A percentile compares a stretch with the other conserved stretches of the same genome.
These are phyloP conservation scores for Schizophyllum commune DNA, from an alignment of 1,284 basidiomycete genomes.

Conservation along the genomic window DNA sequence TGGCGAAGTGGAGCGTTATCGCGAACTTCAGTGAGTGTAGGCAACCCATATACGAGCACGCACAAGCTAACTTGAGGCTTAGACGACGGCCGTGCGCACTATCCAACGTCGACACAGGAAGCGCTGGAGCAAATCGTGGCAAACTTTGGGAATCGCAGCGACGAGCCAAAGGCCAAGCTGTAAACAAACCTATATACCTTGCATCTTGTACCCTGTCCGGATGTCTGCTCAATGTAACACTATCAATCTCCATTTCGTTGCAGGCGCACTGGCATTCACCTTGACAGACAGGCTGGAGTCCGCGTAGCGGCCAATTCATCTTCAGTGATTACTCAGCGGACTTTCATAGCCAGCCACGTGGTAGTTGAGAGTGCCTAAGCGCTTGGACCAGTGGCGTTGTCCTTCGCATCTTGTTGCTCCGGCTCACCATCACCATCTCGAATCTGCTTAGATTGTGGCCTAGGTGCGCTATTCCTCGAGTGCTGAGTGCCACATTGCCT, in stretches of 20 bases:
- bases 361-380: too few relatives aligned
- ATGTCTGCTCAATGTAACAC: neutral
- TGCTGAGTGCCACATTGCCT: too few relatives aligned
- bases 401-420: too few relatives aligned
- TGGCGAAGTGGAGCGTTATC: slow-evolving; percentile 74
- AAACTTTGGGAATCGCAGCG: slow-evolving; percentile 70
- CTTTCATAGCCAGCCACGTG: too few relatives aligned
- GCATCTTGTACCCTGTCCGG: neutral
- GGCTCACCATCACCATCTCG: too few relatives aligned
- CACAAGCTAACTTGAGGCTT: neutral
- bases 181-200: slow-evolving; percentile 16
- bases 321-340: too few relatives aligned
- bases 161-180: slow-evolving; percentile 39
- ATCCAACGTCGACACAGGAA: slow-evolving; percentile 69
- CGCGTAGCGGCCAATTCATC: too few relatives aligned
- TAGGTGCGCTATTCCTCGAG: too few relatives aligned
- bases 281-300: too few relatives aligned
- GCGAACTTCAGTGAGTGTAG: slow-evolving; percentile 68
- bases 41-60: too few relatives aligned
- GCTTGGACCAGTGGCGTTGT: too few relatives aligned
- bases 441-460: too few relatives aligned
- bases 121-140: slow-evolving; percentile 65
- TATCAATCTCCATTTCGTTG: neutral
- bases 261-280: neutral
- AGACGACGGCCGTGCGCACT: slow-evolving; percentile 73